Evolutionary conservation across 805 yeast genomes (phyloP), one percentile per base, ranked within the genome.

Genomic region (Candida ipomoeae): DNA sequence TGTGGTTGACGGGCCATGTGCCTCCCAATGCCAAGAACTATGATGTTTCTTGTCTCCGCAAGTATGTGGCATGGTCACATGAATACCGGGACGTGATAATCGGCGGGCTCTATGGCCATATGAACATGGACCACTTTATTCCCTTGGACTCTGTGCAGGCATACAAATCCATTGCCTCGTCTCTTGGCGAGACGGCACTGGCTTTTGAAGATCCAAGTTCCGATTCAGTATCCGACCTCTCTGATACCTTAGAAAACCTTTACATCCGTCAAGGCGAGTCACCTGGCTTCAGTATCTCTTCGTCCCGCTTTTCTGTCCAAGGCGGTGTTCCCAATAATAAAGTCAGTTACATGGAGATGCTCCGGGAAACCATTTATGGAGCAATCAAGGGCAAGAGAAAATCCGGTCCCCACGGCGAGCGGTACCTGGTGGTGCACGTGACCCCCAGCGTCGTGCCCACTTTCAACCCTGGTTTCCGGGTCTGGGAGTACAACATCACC

Each of bases 1-100:
- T 86, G 15, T 89, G 96, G 96, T 68, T 89, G 20, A 74, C 85
- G 40, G 96, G 96, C 5, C 96, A 89, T 70, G 96, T 89, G 14
- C 96, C 96, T 3, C 95, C 96, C 4, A 80, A 84, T 43, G 82
- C 83, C 23, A 88, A 88, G 64, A 89, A 89, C 64, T 81, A 79
- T 53, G 95, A 89, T 59, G 71, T 77, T 17, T 74, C 84, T 40
- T 89, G 96, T 62, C 82, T 80, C 56, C 73, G 89, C 45, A 88
- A 88, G 65, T 85, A 82, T 66, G 79, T 86, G 21, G 75, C 83
- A n/a, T 89, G 96, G 96, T 68, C 83, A 34, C 81, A 87, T 60
- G 96, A 88, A 63, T 89, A 85, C 63, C 74, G 95, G 56, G 96
- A 89, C 64, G 79, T 89, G 38, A 85, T 89, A 26, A 74, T 89